Evolutionary conservation across 257 asterid genomes (phyloP).

Genomic region (Solanum neorickii): DNA sequence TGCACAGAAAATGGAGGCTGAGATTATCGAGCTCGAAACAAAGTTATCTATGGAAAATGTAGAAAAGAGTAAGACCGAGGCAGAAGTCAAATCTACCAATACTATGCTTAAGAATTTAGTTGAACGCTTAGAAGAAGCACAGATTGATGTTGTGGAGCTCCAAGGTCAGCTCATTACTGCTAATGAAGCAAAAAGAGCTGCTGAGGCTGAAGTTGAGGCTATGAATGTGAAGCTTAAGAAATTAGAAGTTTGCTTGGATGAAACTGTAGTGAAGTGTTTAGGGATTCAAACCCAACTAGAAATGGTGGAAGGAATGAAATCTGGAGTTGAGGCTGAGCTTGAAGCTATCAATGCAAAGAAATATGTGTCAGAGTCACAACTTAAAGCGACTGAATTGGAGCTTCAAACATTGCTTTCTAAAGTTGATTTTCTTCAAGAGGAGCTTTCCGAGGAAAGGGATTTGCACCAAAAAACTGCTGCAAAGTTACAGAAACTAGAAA

Average conservation of each 20-base stretch:
- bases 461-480: conserved; percentile 42
- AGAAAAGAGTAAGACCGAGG: background rate
- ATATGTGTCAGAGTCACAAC: conserved; percentile 33
- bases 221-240: conserved; percentile 27
- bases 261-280: conserved; percentile 26
- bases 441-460: conserved; percentile 28
- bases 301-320: conserved; percentile 18
- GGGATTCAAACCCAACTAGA: conserved; percentile 31
- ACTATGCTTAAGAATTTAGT: conserved; percentile 32
- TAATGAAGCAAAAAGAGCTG: conserved; percentile 36
- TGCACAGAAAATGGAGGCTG: conserved; percentile 31
- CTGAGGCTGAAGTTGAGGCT: conserved; percentile 26
- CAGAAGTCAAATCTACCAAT: background rate
- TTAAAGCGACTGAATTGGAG: conserved; percentile 26
- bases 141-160: conserved; percentile 23
- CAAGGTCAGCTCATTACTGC: conserved; percentile 32
- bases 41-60: background rate
- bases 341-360: conserved; percentile 12
- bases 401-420: conserved; percentile 29
- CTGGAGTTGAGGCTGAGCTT: conserved; percentile 2
- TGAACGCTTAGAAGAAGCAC: conserved; percentile 37
- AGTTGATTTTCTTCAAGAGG: conserved; percentile 23
- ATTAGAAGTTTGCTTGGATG: conserved; percentile 29
- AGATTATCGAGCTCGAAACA: conserved; percentile 34
- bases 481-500: conserved; percentile 27